Conservation (phyloP, 768 basidiomycete species). For the Kwoniella mangroviensis region DNA sequence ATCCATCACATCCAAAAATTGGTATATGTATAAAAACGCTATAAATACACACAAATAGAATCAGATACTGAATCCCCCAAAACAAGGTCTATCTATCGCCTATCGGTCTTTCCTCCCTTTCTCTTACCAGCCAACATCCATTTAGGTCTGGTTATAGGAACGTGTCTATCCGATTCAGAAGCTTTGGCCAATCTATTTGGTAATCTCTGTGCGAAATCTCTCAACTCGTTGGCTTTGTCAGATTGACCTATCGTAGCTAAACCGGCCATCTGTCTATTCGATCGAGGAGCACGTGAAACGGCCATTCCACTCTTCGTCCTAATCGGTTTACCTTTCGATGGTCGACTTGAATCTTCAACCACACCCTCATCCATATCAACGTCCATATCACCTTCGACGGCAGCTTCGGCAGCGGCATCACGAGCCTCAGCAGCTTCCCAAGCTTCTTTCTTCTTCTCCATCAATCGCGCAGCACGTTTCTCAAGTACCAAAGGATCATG, state of each 20-base stretch:
- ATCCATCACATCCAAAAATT: too few species aligned
- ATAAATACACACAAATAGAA: too few species aligned
- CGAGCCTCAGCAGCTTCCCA: slow-evolving; percentile 67
- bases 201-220: slow-evolving; percentile 82
- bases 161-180: slow-evolving; percentile 68
- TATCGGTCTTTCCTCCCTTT: slow-evolving; percentile 57
- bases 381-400: slow-evolving; percentile 65
- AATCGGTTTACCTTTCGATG: slow-evolving; percentile 25
- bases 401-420: slow-evolving; percentile 36
- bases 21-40: too few species aligned
- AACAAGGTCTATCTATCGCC: slow-evolving; percentile 42
- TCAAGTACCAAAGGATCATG: slow-evolving; percentile 85
- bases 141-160: slow-evolving; percentile 57
- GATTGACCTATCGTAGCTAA: slow-evolving; percentile 80
- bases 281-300: slow-evolving; percentile 66
- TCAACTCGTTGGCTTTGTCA: slow-evolving; percentile 75
- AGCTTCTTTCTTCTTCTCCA: slow-evolving; percentile 57
- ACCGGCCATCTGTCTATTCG: slow-evolving; percentile 77
- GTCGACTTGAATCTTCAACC: slow-evolving; percentile 11
- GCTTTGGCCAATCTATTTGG: slow-evolving; percentile 89
- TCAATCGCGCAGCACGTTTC: slow-evolving; percentile 82
- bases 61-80: not conserved
- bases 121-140: slow-evolving; percentile 57
- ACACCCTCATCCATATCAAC: slow-evolving; percentile 61
- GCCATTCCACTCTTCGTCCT: slow-evolving; percentile 61